Evolutionary conservation across 495 filamentous ascomycete species (phyloP), one percentile per base, ranked within the genome.

Genomic region (Lichina pygmaea): DNA sequence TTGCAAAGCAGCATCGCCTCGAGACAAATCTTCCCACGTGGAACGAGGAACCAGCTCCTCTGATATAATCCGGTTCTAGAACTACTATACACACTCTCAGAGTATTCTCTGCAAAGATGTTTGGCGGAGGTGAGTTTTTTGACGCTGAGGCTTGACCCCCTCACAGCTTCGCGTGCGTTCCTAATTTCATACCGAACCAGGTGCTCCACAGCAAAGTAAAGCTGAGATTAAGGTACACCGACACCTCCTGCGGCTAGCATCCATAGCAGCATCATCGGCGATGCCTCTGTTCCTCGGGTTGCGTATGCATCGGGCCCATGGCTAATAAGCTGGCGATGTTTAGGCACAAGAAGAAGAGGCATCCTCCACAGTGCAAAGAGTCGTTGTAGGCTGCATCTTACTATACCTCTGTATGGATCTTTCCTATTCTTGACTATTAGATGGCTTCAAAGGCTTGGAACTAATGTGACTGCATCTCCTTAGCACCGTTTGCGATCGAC

Each of bases 401-500:
- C 71, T 93, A 49, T 93, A 93, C 62, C 62, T 93, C 44, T 86
- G 85, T 93, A 73, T 52, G 78, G 60, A 16, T n/a, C 16, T 33
- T 6, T 45, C 17, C 41, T 5, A 8, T 43, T 12, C 33, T 6
- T 9, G 15, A 34, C 33, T 15, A 38, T 43, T 30, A 37, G 39
- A 43, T 33, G 31, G 10, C 2, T 46, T 6, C 2, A 0, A 38
- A 46, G 9, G 17, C 33, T 31, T 33, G 42, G 52, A 34, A 57
- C 52, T 37, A 0, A n/a, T 30, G 30, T 12, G 33, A 38, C 30
- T 40, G n/a, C n/a, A 34, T 34, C 8, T 37, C 7, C 49, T 34
- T 34, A 89, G 84, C 80, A 45, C 84, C 84, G 47, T 91, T 91
- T 62, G 70, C 75, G 49, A 62, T 91, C 58, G 80, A 89, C 51